Evolutionary conservation across 2,329 filamentous ascomycete genomes (phyloP).

Genomic region (Bretziella fagacearum): DNA sequence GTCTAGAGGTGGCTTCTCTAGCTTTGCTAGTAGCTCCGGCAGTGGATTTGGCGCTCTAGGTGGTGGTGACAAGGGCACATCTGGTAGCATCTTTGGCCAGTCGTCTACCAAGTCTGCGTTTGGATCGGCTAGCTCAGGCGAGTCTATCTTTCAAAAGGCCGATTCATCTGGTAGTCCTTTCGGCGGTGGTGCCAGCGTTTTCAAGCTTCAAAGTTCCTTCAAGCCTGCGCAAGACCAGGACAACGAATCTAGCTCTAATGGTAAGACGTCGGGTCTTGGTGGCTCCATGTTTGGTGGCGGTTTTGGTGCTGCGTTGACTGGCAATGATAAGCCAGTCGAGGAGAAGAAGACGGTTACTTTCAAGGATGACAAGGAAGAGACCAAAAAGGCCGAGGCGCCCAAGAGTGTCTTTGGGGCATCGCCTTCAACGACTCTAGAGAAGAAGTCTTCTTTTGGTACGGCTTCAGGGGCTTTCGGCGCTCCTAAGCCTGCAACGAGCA

Average conservation of each 20-base stretch:
- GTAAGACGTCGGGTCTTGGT: conserved; percentile 20
- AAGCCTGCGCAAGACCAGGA: conserved; percentile 40
- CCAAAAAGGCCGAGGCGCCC: conserved; percentile 10
- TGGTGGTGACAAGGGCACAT: conserved; percentile 18
- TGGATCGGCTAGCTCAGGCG: conserved; percentile 12
- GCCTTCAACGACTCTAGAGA: conserved; percentile 5
- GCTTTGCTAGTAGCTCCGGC: conserved; percentile 30
- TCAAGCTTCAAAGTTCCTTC: conserved; percentile 53
- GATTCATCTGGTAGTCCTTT: conserved; percentile 23
- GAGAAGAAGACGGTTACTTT: conserved; percentile 24
- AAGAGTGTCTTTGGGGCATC: conserved; percentile 21
- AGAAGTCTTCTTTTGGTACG: conserved; percentile 18
- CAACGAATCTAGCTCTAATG: conserved; percentile 19
- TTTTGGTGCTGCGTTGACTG: conserved; percentile 41
- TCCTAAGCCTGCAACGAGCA: background rate
- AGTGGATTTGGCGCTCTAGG: conserved; percentile 37
- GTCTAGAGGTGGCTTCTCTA: conserved; percentile 31
- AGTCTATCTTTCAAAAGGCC: conserved; percentile 22
- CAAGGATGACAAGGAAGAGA: background rate
- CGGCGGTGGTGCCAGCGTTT: conserved; percentile 30
- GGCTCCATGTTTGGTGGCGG: conserved; percentile 39
- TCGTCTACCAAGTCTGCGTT: conserved; percentile 17
- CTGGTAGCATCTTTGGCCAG: conserved; percentile 20
- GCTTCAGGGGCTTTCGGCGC: conserved; percentile 7
- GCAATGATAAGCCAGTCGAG: conserved; percentile 25